A percentile compares a stretch with the other conserved stretches of the same genome.
phyloP scores from a whole-genome alignment of 2,329 filamentous ascomycete genomes.

The Aspergillus sp. region DNA sequence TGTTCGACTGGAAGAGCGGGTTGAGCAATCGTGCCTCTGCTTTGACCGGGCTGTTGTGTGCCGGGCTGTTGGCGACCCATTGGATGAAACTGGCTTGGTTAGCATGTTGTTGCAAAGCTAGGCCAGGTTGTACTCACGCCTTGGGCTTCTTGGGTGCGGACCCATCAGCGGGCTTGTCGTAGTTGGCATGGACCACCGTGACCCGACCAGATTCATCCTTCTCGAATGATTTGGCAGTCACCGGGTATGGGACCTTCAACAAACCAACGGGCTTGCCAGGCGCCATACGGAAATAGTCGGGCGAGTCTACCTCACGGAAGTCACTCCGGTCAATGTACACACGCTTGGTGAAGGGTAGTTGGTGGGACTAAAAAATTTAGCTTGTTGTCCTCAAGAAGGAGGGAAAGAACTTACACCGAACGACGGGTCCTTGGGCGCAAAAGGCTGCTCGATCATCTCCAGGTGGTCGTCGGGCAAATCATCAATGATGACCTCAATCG shows the following conservation, averaged over 20 bases:
- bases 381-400: neutral
- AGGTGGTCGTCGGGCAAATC: conserved; percentile 63
- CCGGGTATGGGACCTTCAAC: conserved; percentile 62
- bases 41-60: conserved; percentile 52
- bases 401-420: conserved; percentile 29
- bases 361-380: conserved; percentile 34
- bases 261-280: conserved; percentile 69
- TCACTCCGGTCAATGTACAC: conserved; percentile 80
- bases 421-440: conserved; percentile 66
- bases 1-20: conserved; percentile 76
- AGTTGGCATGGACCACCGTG: conserved; percentile 58
- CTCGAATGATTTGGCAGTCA: conserved; percentile 61
- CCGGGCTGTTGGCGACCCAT: conserved; percentile 70
- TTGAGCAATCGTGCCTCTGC: conserved; percentile 75
- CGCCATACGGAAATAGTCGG: conserved; percentile 71
- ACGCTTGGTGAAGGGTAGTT: conserved; percentile 62
- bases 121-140: conserved; percentile 45
- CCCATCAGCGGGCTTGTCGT: conserved; percentile 60
- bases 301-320: conserved; percentile 65
- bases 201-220: conserved; percentile 61
- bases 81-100: conserved; percentile 57
- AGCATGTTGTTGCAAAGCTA: neutral
- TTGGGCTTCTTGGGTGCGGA: conserved; percentile 60
- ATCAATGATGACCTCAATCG: conserved; percentile 73
- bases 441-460: conserved; percentile 64